These are phyloP conservation scores for Pythium sp. DNA, from an alignment of 352 stramenopile species.

Conservation along the genomic window DNA sequence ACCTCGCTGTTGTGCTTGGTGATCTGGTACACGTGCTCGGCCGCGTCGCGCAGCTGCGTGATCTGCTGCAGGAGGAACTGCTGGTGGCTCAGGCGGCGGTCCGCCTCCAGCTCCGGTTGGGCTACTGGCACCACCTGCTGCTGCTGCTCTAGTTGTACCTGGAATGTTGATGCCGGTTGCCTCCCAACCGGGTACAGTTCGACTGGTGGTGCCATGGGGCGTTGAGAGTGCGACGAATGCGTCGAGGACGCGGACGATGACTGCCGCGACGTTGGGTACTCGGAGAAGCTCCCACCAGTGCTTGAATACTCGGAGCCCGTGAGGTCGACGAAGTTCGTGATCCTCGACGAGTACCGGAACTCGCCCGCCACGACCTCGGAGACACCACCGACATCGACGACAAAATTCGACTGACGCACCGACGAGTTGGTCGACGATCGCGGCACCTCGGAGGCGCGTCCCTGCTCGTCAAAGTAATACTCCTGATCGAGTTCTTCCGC, in stretches of 20 bases:
- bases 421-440: conserved; percentile 1
- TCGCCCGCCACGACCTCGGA: background rate
- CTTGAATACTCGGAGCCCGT: background rate
- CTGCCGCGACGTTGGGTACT: background rate
- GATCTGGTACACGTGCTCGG: conserved; percentile 45
- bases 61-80: conserved; percentile 29
- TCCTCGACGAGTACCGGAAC: background rate
- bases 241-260: background rate
- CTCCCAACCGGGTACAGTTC: background rate
- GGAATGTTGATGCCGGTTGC: background rate
- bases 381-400: background rate
- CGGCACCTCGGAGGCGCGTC: conserved; percentile 13
- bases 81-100: conserved; percentile 6
- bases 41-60: conserved; percentile 38
- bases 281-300: background rate
- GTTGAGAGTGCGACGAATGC: background rate
- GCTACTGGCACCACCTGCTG: background rate
- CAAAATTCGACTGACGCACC: background rate
- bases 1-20: conserved; percentile 29
- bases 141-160: background rate
- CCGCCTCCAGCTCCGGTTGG: background rate
- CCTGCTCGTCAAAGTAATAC: conserved; percentile 18
- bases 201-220: background rate
- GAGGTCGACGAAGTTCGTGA: conserved; percentile 5
- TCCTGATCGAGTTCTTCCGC: conserved; percentile 13